phyloP scores from a whole-genome alignment of 306 rosid genomes.

The Pyrus bretschneideri region DNA sequence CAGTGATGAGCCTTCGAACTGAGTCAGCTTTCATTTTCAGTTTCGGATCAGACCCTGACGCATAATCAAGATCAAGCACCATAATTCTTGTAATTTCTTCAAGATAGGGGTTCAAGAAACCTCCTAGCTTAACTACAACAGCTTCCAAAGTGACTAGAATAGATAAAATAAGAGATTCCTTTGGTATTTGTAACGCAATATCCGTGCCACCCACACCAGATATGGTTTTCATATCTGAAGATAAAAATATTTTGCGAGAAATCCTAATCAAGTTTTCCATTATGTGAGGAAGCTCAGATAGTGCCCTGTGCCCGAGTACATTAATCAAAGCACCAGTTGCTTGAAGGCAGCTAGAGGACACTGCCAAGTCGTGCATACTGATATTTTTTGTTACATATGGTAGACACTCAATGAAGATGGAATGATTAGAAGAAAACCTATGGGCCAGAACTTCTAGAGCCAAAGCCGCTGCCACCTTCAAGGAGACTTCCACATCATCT shows the following conservation, averaged over 20 bases:
- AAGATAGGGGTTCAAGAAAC: constrained; percentile 75
- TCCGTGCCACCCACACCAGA: constrained; percentile 8
- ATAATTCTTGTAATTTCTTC: constrained; percentile 55
- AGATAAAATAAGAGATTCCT: constrained; percentile 45
- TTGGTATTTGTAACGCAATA: constrained; percentile 23
- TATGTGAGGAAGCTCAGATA: constrained; percentile 67
- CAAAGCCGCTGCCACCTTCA: constrained; percentile 75
- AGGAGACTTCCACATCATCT: constrained; percentile 34
- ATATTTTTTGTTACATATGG: constrained; percentile 48
- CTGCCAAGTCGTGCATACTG: constrained; percentile 29
- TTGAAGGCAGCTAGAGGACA: constrained; percentile 67
- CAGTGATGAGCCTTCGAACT: constrained; percentile 59
- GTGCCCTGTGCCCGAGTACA: constrained; percentile 74
- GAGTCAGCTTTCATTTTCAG: constrained; percentile 49
- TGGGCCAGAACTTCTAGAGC: constrained; percentile 76
- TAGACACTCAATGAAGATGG: constrained; percentile 54
- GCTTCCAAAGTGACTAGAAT: constrained; percentile 68
- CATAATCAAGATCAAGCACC: constrained; percentile 57
- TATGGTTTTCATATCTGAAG: constrained; percentile 26
- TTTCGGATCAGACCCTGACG: constrained; percentile 47
- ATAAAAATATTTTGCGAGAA: constrained; percentile 30
- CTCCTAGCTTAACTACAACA: constrained; percentile 74
- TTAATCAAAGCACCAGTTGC: constrained; percentile 65
- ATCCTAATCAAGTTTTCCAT: constrained; percentile 64
- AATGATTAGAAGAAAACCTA: constrained; percentile 46